These are phyloP conservation scores for Pleoardoris graminearum DNA, from an alignment of 2,329 filamentous ascomycete genomes.

Conservation along the genomic window DNA sequence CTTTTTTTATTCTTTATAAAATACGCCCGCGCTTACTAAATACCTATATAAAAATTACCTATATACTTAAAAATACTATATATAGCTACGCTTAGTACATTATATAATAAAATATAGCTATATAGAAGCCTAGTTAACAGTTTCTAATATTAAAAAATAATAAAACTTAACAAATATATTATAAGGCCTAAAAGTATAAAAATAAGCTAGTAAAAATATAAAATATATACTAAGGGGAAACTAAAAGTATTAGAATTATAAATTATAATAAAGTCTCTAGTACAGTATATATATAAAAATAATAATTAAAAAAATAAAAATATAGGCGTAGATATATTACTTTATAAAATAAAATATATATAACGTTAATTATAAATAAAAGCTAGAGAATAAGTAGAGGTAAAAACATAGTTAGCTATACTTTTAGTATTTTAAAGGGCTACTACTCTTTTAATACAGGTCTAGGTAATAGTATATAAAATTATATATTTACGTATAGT, in stretches of 20 bases:
- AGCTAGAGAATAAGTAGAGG: too few species aligned
- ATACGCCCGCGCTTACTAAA: not conserved
- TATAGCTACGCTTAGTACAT: not conserved
- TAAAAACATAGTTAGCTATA: too few species aligned
- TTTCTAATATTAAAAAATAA: not conserved
- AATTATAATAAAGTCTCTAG: too few species aligned
- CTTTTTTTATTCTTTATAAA: not conserved
- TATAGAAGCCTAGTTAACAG: not conserved
- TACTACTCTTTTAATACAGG: too few species aligned
- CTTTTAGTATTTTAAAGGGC: too few species aligned
- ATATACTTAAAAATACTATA: not conserved
- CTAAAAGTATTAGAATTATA: not conserved
- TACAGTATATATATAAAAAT: too few species aligned
- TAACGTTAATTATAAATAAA: too few species aligned
- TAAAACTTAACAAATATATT: not conserved
- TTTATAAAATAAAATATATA: too few species aligned
- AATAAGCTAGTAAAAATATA: slow-evolving; percentile 1
- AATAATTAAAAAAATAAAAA: too few species aligned
- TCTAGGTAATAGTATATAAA: too few species aligned
- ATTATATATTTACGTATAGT: too few species aligned
- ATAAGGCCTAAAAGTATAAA: not conserved
- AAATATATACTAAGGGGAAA: not conserved
- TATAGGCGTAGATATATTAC: too few species aligned
- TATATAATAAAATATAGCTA: not conserved
- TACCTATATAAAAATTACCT: not conserved